Evolutionary conservation across 495 filamentous ascomycete species (phyloP).

Genomic region (Pyrenula massariospora): DNA sequence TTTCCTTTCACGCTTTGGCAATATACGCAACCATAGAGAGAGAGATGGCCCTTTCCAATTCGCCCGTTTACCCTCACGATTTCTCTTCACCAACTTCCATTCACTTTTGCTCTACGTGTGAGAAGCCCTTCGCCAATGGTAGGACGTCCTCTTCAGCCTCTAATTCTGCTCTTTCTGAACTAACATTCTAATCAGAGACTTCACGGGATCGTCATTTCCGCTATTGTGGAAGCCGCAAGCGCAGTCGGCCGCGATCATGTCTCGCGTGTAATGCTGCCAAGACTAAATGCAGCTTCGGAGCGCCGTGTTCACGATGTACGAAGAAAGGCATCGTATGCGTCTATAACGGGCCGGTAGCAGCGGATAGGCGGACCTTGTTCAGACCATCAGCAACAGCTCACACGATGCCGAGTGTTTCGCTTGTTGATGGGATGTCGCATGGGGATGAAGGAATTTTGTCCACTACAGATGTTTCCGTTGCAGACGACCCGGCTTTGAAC

Average conservation of each 20-base stretch:
- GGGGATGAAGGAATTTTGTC: too few species aligned
- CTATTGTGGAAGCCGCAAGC: slow-evolving; percentile 1
- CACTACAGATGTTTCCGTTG: too few species aligned
- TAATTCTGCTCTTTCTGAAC: neutral
- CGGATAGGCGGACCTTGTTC: too few species aligned
- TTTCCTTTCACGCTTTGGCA: too few species aligned
- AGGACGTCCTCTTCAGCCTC: neutral
- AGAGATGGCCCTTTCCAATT: too few species aligned
- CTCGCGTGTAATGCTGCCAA: slow-evolving; percentile 9
- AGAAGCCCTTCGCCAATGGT: slow-evolving; percentile 6
- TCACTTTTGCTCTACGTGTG: slow-evolving; percentile 2
- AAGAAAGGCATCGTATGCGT: slow-evolving; percentile 5
- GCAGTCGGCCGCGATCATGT: slow-evolving; percentile 7
- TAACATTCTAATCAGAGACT: neutral
- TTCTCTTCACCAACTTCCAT: neutral
- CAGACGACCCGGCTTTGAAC: too few species aligned
- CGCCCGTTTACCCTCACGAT: too few species aligned
- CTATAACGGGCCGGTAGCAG: slow-evolving; percentile 2
- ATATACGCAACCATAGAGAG: too few species aligned
- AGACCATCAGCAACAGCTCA: too few species aligned
- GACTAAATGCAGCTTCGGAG: slow-evolving; percentile 8
- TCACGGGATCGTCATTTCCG: slow-evolving; percentile 1
- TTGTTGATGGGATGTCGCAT: too few species aligned
- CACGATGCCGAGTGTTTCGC: too few species aligned
- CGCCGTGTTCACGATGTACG: slow-evolving; percentile 5